Base-by-base conservation (phyloP, 2,329 filamentous ascomycete genomes). In the Juglanconis oblonga region DNA sequence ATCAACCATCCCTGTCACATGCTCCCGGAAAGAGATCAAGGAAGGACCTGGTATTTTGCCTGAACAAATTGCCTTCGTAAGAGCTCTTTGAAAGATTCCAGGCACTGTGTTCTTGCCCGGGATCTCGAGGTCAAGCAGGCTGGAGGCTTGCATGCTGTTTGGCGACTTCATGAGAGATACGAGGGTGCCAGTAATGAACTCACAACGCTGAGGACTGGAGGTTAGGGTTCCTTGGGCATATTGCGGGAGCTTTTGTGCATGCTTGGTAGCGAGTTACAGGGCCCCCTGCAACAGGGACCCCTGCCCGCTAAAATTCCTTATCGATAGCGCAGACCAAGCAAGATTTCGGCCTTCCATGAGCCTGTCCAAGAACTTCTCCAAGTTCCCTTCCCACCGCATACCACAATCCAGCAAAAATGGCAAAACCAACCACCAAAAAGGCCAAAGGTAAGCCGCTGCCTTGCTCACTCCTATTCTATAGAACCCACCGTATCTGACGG, bases 361-460 rank as follows among this genome's bases (percentile, higher is more conserved):
- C 35, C 14, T 31, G 13, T 51, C 32, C 55, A 40, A 62, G 10
- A 55, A 55, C 52, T 48, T 52, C 48, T 38, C 57, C 40, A 17
- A 32, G n/a, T 14, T 50, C 10, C 47, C 24, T n/a, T 35, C 35
- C 44, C 44, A 52, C 47, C 33, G 32, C 52, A 29, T 7, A 1
- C 9, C n/a, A 51, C 29, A 48, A 11, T 47, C 7, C n/a, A 57
- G 33, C 29, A 36, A 55, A 59, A 45, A 63, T 63, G 61, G 61
- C 54, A 24, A 63, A 63, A 52, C 40, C 36, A 55, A 32, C 32
- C 3, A 45, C 45, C 7, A 59, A 59, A 29, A 63, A 61, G 47
- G 33, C 32, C 40, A 63, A 63, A 58, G 58, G 61, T 63, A 31
- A 52, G 61, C 13, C 33, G n/a, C 3, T 17, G 14, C 35, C 5